Conservation (phyloP, 2,329 filamentous ascomycete species). For the Aspergillus fischeri region DNA sequence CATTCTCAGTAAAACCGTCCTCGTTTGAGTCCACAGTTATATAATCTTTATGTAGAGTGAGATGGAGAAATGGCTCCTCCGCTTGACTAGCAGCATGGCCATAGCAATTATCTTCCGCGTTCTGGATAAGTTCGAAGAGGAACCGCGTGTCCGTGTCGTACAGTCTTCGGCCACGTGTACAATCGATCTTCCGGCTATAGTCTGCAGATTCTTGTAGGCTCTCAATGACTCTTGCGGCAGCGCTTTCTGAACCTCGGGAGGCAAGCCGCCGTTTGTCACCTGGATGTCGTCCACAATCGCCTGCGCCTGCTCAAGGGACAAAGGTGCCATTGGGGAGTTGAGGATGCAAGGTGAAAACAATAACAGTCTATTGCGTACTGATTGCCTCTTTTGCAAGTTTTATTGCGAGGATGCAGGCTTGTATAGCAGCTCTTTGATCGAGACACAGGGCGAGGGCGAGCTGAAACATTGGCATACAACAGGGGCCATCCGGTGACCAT, state of each 20-base stretch:
- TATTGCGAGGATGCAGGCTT: too few relatives aligned
- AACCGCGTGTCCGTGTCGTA: constrained; percentile 42
- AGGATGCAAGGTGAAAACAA: too few relatives aligned
- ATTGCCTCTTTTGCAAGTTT: too few relatives aligned
- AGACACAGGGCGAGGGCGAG: too few relatives aligned
- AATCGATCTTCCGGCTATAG: constrained; percentile 1
- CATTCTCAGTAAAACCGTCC: constrained; percentile 35
- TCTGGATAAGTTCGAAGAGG: constrained; percentile 53
- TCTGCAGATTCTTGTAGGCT: neutral
- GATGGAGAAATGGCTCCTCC: constrained; percentile 31
- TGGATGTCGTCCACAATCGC: neutral
- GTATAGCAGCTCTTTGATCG: too few relatives aligned
- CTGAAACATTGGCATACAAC: too few relatives aligned
- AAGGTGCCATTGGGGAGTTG: too few relatives aligned
- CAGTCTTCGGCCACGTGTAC: constrained; percentile 11
- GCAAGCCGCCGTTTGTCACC: neutral
- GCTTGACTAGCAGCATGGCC: constrained; percentile 13
- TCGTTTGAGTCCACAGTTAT: constrained; percentile 40
- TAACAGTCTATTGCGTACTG: too few relatives aligned
- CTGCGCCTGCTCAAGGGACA: constrained; percentile 1
- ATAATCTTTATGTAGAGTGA: constrained; percentile 21
- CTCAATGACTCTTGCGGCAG: neutral
- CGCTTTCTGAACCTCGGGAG: neutral
- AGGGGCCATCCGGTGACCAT: too few relatives aligned
- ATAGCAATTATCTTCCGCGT: constrained; percentile 52